phyloP scores from a whole-genome alignment of 176 grass and related monocot genomes.

The Oryza meridionalis region DNA sequence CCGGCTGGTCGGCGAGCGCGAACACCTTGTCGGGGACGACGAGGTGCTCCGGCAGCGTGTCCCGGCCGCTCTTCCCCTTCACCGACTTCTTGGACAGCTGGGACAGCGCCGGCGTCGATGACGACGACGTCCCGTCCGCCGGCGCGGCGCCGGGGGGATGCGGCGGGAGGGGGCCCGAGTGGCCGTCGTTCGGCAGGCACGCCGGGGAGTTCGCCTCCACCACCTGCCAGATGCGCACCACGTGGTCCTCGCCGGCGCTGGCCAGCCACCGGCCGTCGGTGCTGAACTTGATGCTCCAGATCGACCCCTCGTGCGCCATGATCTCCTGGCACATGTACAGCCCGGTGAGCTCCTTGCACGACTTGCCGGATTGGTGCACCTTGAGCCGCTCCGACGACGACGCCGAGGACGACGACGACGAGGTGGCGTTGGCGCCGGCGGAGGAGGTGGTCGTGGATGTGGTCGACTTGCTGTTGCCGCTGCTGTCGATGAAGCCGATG shows the following conservation, averaged over 20 bases:
- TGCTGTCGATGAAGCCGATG: slow-evolving; percentile 60
- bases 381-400: slow-evolving; percentile 61
- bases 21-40: slow-evolving; percentile 80
- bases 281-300: slow-evolving; percentile 94
- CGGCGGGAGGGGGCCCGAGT: slow-evolving; percentile 8
- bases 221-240: slow-evolving; percentile 79
- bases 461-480: slow-evolving; percentile 18
- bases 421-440: not conserved
- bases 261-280: slow-evolving; percentile 67
- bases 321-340: slow-evolving; percentile 92
- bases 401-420: slow-evolving; percentile 6
- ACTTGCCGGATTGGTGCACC: slow-evolving; percentile 86
- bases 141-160: not conserved
- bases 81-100: slow-evolving; percentile 56
- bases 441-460: not conserved
- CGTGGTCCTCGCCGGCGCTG: slow-evolving; percentile 80
- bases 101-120: not conserved
- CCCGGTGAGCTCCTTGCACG: slow-evolving; percentile 84
- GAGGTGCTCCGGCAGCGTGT: slow-evolving; percentile 72
- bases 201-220: slow-evolving; percentile 60
- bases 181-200: slow-evolving; percentile 36
- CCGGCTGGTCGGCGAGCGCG: slow-evolving; percentile 73
- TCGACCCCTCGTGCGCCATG: slow-evolving; percentile 81
- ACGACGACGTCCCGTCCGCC: slow-evolving; percentile 1
- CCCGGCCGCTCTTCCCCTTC: slow-evolving; percentile 60